These are phyloP conservation scores for Friedmanniomyces simplex DNA, from an alignment of 495 filamentous ascomycete species.

Conservation along the genomic window DNA sequence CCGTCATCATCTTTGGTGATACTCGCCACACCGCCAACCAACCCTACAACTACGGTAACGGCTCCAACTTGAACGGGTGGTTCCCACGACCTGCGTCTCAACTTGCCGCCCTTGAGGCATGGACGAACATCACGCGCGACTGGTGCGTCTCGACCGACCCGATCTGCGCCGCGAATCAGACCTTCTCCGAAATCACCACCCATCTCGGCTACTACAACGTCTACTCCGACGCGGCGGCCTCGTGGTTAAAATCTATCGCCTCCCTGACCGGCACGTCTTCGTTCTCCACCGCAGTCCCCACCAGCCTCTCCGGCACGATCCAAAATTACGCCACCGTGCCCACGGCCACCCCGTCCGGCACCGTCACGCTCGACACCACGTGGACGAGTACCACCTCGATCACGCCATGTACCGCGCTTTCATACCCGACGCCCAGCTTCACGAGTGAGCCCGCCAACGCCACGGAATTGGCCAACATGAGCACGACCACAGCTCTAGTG, in stretches of 20 bases:
- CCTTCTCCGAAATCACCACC: not conserved
- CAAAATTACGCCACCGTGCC: constrained; percentile 5
- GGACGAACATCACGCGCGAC: constrained; percentile 15
- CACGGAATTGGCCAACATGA: constrained; percentile 1
- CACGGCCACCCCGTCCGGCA: constrained; percentile 4
- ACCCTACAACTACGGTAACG: constrained; percentile 16
- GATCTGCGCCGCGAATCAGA: constrained; percentile 13
- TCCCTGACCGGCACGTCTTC: not conserved
- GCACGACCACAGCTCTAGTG: not conserved
- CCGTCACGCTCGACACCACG: not conserved
- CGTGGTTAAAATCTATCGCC: constrained; percentile 10
- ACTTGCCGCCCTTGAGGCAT: constrained; percentile 3
- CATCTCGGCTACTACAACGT: constrained; percentile 20
- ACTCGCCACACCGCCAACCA: constrained; percentile 8
- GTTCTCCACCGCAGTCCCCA: constrained; percentile 3
- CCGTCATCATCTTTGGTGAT: constrained; percentile 16
- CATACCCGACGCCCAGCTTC: not conserved
- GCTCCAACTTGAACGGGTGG: constrained; percentile 7
- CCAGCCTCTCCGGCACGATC: constrained; percentile 2
- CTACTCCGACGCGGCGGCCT: constrained; percentile 13
- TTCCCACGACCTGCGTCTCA: not conserved
- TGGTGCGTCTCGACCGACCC: constrained; percentile 17
- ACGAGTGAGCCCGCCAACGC: not conserved
- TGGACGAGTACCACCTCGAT: not conserved
- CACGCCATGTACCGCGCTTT: not conserved